Conservation (phyloP, 1,284 basidiomycete genomes). For the Austropuccinia psidii region DNA sequence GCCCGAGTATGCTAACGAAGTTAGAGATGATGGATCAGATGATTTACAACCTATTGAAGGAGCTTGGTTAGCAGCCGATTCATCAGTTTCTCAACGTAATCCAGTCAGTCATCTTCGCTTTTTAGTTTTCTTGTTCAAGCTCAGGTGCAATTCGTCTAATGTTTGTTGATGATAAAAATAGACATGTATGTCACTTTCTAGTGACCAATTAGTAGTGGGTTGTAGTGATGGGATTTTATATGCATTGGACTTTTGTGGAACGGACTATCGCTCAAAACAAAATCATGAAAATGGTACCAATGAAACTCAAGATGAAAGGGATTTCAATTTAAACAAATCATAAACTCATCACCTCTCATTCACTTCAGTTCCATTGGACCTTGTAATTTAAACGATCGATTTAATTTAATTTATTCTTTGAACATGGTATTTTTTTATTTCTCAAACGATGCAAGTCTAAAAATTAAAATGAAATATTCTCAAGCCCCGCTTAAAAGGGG, state of each 20-base stretch:
- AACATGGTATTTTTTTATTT: no score
- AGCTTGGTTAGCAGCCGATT: conserved; percentile 23
- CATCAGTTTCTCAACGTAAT: conserved; percentile 17
- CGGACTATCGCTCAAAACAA: neutral
- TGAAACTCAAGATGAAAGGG: no score
- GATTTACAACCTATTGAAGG: conserved; percentile 28
- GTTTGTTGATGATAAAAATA: neutral
- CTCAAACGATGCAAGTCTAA: no score
- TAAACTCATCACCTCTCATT: no score
- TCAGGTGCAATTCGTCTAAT: neutral
- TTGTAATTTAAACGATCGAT: no score
- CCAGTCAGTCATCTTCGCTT: neutral
- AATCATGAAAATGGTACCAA: no score
- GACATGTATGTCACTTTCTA: conserved; percentile 36
- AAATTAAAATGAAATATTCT: no score
- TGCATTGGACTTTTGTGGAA: conserved; percentile 32
- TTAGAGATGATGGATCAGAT: neutral
- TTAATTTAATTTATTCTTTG: no score
- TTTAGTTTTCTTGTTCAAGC: neutral
- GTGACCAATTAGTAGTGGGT: conserved; percentile 30
- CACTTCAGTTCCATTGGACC: no score
- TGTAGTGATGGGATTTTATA: conserved; percentile 31
- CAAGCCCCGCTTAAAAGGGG: no score
- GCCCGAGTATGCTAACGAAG: neutral
- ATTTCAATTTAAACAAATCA: no score